Base-by-base conservation (phyloP, 140 eudicot species). In the Erigeron philadelphicus region DNA sequence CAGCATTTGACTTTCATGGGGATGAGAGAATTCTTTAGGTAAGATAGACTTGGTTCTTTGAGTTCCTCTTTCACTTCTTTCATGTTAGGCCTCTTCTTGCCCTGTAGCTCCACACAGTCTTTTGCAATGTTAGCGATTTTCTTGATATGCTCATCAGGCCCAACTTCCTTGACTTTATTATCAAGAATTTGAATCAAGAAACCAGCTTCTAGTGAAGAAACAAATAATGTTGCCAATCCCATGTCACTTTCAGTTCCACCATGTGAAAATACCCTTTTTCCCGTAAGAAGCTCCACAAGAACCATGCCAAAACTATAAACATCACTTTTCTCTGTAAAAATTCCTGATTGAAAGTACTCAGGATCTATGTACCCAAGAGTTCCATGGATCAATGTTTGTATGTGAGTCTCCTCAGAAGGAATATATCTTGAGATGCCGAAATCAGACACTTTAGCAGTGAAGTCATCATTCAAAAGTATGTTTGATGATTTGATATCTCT, bases 241-340 rank as follows among this genome's bases (percentile, higher is more conserved):
- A 71, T 42, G 13, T 79, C 77, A 71, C 80, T 72, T 67, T 68
- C 81, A 18, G 69, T 77, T 13, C 79, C 76, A 44, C 75, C 81
- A 4, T 68, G 71, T 3, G 81, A 75, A 61, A 75, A 66, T 6
- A 79, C 84, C 47, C 76, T 70, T 61, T 68, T 63, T 5, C 84
- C 84, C 5, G 79, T 82, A 19, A 82, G 73, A 45, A 82, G 79
- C 64, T 82, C 84, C 13, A 82, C 73, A 19, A 82, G 81, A 52
- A 82, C 79, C 46, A 82, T 72, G 2, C 87, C 87, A 63, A 82
- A 82, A 65, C 83, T 82, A 64, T 82, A 75, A 55, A 82, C 77
- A 23, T 78, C 86, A 48, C 81, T 82, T 54, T 71, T 82, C 43
- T 66, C 65, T 0, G 79, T 82, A 41, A 82, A 71, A 16, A 70